Percentiles rank a stretch among this genome's conserved stretches.
Conservation (phyloP, 805 yeast genomes). For the Schwanniomyces occidentalis region DNA sequence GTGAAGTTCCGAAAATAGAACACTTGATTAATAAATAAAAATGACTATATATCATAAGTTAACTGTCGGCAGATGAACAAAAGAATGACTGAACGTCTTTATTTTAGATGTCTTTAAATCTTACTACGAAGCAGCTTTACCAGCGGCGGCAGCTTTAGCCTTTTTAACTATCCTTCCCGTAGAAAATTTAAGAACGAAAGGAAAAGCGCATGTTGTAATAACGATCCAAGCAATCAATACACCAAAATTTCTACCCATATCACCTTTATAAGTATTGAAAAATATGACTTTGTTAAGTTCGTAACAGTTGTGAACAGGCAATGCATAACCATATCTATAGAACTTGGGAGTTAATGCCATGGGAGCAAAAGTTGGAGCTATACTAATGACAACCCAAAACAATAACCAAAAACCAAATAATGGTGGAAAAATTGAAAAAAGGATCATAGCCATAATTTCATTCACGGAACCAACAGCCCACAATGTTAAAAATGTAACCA, state of each 20-base stretch:
- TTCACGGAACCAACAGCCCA: conserved; percentile 75
- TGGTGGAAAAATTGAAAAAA: conserved; percentile 59
- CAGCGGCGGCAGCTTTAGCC: conserved; percentile 14
- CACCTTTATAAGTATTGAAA: conserved; percentile 55
- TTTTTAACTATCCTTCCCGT: conserved; percentile 32
- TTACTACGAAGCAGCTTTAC: too few species aligned
- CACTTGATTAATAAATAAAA: too few species aligned
- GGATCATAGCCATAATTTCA: conserved; percentile 59
- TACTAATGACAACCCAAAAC: conserved; percentile 67
- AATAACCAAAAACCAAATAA: conserved; percentile 69
- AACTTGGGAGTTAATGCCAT: conserved; percentile 30
- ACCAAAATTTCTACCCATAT: conserved; percentile 61
- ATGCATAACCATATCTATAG: conserved; percentile 35
- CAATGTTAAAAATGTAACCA: conserved; percentile 66
- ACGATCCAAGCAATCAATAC: conserved; percentile 62
- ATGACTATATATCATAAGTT: too few species aligned
- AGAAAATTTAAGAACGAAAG: conserved; percentile 45
- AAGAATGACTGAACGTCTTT: too few species aligned
- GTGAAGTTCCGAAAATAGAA: too few species aligned
- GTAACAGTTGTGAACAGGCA: conserved; percentile 66
- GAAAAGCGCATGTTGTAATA: conserved; percentile 43
- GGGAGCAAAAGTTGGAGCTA: conserved; percentile 62
- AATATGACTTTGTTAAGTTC: conserved; percentile 62
- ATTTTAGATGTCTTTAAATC: too few species aligned
- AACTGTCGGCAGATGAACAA: too few species aligned